Conservation (phyloP, 108 stramenopile genomes). For the Halocafeteria seosinensis region DNA sequence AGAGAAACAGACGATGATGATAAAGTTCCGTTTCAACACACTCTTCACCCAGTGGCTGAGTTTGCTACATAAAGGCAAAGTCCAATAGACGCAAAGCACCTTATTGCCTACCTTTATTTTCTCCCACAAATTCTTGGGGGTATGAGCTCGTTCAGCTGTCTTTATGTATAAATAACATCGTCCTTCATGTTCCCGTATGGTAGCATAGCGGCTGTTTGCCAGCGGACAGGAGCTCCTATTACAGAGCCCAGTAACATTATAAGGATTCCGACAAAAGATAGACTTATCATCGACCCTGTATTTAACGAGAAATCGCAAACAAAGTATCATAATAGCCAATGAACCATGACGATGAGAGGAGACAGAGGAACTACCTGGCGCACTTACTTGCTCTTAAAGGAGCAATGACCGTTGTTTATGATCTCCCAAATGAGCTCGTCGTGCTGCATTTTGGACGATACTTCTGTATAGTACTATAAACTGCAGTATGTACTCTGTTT, state of each 20-base stretch:
- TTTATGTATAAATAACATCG: constrained; percentile 75
- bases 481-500: too few relatives aligned
- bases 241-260: constrained; percentile 88
- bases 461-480: too few relatives aligned
- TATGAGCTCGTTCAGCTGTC: constrained; percentile 85
- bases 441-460: neutral
- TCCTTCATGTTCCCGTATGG: constrained; percentile 74
- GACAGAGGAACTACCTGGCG: too few relatives aligned
- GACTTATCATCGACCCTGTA: constrained; percentile 1
- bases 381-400: neutral
- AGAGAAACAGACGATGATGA: too few relatives aligned
- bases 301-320: neutral
- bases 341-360: too few relatives aligned
- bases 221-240: constrained; percentile 80
- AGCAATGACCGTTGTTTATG: neutral
- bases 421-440: neutral
- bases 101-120: constrained; percentile 65
- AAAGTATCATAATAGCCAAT: too few relatives aligned
- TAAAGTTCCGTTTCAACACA: too few relatives aligned
- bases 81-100: too few relatives aligned
- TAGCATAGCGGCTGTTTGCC: constrained; percentile 87
- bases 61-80: too few relatives aligned
- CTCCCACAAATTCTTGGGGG: constrained; percentile 92
- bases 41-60: too few relatives aligned
- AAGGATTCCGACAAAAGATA: constrained; percentile 82